phyloP scores from a whole-genome alignment of 2,329 filamentous ascomycete species.

The Dothidotthia symphoricarpi region DNA sequence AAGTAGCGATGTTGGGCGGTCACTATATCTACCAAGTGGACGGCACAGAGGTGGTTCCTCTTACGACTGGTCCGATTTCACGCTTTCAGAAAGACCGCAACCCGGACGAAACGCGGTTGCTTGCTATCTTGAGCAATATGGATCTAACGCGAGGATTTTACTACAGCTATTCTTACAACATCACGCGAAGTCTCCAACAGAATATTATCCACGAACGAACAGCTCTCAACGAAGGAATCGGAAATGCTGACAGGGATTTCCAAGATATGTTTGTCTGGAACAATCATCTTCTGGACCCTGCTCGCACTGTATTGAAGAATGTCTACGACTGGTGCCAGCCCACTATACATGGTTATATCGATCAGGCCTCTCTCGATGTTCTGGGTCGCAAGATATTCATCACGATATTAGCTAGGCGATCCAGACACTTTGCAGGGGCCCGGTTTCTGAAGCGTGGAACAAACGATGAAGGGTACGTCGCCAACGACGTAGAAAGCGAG shows the following conservation, averaged over 20 bases:
- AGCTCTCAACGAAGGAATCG: conserved; percentile 63
- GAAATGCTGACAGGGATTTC: conserved; percentile 63
- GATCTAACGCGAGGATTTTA: conserved; percentile 92
- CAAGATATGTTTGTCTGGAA: conserved; percentile 99
- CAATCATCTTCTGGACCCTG: conserved; percentile 78
- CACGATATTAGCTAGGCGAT: conserved; percentile 88
- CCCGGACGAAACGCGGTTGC: conserved; percentile 83
- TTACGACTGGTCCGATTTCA: conserved; percentile 67
- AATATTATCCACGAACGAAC: conserved; percentile 82
- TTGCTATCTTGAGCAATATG: conserved; percentile 84
- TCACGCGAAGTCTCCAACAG: conserved; percentile 86
- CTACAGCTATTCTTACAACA: conserved; percentile 97
- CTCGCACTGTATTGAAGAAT: conserved; percentile 66
- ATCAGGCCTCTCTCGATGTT: conserved; percentile 72
- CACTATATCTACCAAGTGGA: conserved; percentile 97
- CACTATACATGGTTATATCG: conserved; percentile 93
- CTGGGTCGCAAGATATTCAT: conserved; percentile 89
- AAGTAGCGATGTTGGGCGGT: conserved; percentile 92
- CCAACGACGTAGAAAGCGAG: conserved; percentile 98
- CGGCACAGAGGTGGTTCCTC: conserved; percentile 83
- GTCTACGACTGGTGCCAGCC: conserved; percentile 95
- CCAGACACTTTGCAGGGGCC: conserved; percentile 89
- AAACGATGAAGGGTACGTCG: conserved; percentile 93
- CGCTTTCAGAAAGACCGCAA: conserved; percentile 78
- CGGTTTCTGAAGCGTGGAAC: conserved; percentile 91